These are phyloP conservation scores for Cryphonectria radicalis DNA, from an alignment of 2,329 filamentous ascomycete species.

Conservation along the genomic window DNA sequence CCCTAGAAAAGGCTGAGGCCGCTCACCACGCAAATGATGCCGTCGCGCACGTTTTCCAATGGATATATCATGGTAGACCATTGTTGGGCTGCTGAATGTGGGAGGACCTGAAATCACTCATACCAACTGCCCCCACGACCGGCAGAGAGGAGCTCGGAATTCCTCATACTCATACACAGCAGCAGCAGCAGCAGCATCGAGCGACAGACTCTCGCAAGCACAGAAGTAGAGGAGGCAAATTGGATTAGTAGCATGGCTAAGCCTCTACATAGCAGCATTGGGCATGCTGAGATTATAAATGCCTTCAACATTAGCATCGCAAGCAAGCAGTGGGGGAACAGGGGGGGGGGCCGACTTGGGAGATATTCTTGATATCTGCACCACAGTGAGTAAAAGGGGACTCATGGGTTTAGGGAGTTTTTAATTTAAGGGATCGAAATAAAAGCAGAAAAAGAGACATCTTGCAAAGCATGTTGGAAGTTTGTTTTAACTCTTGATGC, in stretches of 20 bases:
- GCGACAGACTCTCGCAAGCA: not conserved
- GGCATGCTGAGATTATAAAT: not conserved
- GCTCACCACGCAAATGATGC: not conserved
- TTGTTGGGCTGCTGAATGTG: not conserved
- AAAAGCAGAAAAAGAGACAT: not conserved
- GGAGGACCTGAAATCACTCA: not conserved
- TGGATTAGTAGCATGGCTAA: not conserved
- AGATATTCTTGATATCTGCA: not conserved
- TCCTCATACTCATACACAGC: not conserved
- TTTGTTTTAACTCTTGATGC: not conserved
- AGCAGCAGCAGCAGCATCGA: not conserved
- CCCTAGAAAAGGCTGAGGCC: not conserved
- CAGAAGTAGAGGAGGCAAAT: not conserved
- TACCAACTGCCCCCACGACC: not conserved
- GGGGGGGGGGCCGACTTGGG: too few relatives aligned
- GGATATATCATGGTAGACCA: not conserved
- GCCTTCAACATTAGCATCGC: not conserved
- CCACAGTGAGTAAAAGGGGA: not conserved
- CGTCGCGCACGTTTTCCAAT: not conserved
- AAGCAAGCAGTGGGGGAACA: not conserved
- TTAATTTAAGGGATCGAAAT: slow-evolving; percentile 12
- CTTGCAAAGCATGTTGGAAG: not conserved
- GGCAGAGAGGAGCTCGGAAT: not conserved
- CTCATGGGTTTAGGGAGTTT: slow-evolving; percentile 16
- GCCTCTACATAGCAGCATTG: not conserved